These are phyloP conservation scores for Ziziphus jujuba DNA, from an alignment of 306 rosid species.

Conservation along the genomic window DNA sequence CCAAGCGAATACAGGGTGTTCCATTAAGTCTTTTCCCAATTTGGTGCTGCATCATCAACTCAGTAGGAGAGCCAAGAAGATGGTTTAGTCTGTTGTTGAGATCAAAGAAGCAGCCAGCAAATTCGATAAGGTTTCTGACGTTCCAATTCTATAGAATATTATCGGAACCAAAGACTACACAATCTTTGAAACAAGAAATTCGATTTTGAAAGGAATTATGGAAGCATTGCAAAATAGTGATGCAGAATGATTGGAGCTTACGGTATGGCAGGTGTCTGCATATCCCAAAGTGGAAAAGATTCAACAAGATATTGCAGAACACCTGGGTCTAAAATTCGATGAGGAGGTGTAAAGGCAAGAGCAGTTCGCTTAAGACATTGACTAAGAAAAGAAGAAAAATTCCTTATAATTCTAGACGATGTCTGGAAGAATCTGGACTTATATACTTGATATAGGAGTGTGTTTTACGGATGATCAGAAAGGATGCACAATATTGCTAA, in stretches of 20 bases:
- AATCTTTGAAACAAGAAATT: slow-evolving; percentile 2
- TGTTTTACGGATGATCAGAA: slow-evolving; percentile 2
- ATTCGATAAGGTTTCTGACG: neutral
- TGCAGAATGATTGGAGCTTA: neutral
- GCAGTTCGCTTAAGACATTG: neutral
- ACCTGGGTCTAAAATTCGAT: neutral
- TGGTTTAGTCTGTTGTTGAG: neutral
- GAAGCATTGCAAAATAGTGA: slow-evolving; percentile 9
- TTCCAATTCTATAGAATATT: neutral
- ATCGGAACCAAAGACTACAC: neutral
- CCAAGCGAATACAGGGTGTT: neutral
- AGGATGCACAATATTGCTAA: slow-evolving; percentile 29
- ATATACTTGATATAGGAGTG: slow-evolving; percentile 23
- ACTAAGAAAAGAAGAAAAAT: neutral
- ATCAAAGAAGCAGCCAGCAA: neutral
- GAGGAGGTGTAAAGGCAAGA: neutral
- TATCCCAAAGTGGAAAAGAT: neutral
- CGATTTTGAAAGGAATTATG: neutral
- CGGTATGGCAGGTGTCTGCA: neutral
- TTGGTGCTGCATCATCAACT: neutral
- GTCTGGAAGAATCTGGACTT: slow-evolving; percentile 30
- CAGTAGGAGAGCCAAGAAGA: slow-evolving; percentile 15
- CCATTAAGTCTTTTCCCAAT: neutral
- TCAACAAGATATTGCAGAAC: neutral
- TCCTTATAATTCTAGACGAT: slow-evolving; percentile 38